Conservation (phyloP, 208 protist species). For the Porcisia hertigi region DNA sequence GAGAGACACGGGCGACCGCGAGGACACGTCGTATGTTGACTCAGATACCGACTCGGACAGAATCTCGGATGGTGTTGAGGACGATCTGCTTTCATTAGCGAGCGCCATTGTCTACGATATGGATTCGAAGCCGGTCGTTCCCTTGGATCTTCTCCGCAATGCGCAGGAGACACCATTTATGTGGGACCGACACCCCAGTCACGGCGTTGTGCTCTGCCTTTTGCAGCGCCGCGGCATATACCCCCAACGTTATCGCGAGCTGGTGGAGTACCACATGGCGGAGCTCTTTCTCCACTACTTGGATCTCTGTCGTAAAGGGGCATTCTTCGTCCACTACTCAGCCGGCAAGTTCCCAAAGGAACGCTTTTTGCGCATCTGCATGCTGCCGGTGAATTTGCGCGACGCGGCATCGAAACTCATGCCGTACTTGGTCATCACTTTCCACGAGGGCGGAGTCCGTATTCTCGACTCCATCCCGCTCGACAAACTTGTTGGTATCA, state of each 20-base stretch:
- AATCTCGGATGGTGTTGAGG: not conserved
- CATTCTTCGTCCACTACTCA: slow-evolving; percentile 81
- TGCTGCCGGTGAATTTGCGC: slow-evolving; percentile 47
- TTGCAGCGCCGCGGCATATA: slow-evolving; percentile 68
- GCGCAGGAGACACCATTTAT: slow-evolving; percentile 28
- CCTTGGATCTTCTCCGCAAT: slow-evolving; percentile 39
- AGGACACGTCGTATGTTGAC: not conserved
- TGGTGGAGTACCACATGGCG: slow-evolving; percentile 88
- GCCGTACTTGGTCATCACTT: slow-evolving; percentile 56
- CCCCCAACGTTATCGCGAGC: slow-evolving; percentile 47
- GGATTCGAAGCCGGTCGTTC: slow-evolving; percentile 68
- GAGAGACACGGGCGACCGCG: not conserved
- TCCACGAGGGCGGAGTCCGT: slow-evolving; percentile 58
- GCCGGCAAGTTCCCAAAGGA: slow-evolving; percentile 58
- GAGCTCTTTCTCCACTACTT: slow-evolving; percentile 78
- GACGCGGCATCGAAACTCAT: slow-evolving; percentile 29
- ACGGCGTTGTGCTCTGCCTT: slow-evolving; percentile 58
- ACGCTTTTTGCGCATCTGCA: slow-evolving; percentile 74
- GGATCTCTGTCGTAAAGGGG: slow-evolving; percentile 51
- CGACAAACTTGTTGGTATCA: slow-evolving; percentile 67
- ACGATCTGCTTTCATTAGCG: slow-evolving; percentile 17
- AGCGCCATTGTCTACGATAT: slow-evolving; percentile 19
- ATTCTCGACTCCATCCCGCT: slow-evolving; percentile 62
- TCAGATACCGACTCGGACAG: not conserved
- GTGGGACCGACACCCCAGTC: slow-evolving; percentile 67